phyloP scores from a whole-genome alignment of 371 early-diverging fungal genomes.

The Blastocladiella emersonii region DNA sequence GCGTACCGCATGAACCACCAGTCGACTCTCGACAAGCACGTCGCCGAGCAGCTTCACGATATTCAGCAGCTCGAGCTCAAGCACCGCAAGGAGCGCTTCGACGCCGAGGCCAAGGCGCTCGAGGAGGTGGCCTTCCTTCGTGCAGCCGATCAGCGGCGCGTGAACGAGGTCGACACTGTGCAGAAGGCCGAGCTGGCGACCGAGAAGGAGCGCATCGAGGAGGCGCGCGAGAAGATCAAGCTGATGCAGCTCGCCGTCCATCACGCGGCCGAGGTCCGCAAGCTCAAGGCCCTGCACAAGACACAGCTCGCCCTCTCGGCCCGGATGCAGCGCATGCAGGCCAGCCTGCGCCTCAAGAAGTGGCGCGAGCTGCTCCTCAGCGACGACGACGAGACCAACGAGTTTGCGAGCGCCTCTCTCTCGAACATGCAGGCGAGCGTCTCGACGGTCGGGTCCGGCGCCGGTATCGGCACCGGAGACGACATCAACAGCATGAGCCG shows the following conservation, averaged over 20 bases:
- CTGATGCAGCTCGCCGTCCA: background rate
- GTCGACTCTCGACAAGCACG: constrained; percentile 15
- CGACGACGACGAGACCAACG: too few species aligned
- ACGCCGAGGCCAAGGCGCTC: constrained; percentile 12
- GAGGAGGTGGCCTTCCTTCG: constrained; percentile 9
- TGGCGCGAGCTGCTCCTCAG: background rate
- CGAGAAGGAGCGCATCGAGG: background rate
- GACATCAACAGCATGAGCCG: too few species aligned
- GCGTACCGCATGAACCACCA: constrained; percentile 14
- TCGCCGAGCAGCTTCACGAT: constrained; percentile 7
- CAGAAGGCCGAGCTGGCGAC: background rate
- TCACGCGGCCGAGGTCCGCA: background rate
- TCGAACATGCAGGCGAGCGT: too few species aligned
- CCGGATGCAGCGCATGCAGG: background rate
- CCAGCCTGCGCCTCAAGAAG: background rate
- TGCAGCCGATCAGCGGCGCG: constrained; percentile 1
- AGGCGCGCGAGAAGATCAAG: background rate
- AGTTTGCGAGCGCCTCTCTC: too few species aligned
- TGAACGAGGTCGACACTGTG: background rate
- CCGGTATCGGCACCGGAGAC: too few species aligned
- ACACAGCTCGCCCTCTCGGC: background rate
- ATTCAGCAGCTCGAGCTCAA: constrained; percentile 18
- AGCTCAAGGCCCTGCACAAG: background rate
- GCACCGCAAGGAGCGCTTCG: constrained; percentile 21
- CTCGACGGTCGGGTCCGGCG: too few species aligned